A percentile compares a stretch with the other conserved stretches of the same genome.
Conservation (phyloP, 768 basidiomycete genomes). For the Serendipita vermifera region DNA sequence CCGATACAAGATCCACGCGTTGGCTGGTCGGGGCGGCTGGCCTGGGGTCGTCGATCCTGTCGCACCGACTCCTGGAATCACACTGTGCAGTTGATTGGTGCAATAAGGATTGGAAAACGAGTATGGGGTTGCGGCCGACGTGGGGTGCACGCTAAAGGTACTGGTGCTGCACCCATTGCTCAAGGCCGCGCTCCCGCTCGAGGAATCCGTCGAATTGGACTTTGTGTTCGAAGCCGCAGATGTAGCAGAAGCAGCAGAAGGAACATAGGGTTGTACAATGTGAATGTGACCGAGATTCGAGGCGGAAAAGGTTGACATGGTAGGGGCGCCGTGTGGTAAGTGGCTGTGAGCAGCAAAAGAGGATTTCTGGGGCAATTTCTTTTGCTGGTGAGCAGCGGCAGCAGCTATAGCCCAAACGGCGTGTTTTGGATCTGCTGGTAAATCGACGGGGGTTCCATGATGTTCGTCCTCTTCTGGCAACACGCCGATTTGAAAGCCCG, state of each 20-base stretch:
- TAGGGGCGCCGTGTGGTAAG: too few species aligned
- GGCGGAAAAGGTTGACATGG: neutral
- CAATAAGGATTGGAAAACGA: slow-evolving; percentile 4
- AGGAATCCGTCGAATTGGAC: neutral
- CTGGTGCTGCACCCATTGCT: slow-evolving; percentile 2
- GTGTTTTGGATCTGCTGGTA: slow-evolving; percentile 4
- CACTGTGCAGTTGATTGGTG: neutral
- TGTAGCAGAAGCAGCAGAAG: neutral
- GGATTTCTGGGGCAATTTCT: neutral
- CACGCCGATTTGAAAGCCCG: too few species aligned
- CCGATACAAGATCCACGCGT: slow-evolving; percentile 75
- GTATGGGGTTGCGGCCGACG: neutral
- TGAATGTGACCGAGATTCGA: neutral
- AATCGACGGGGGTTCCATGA: neutral
- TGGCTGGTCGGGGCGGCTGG: slow-evolving; percentile 51
- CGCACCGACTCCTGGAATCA: neutral
- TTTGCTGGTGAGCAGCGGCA: neutral
- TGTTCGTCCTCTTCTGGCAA: too few species aligned
- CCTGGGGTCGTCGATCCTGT: neutral
- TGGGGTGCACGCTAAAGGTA: slow-evolving; percentile 5
- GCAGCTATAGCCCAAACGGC: slow-evolving; percentile 5
- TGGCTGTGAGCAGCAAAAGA: too few species aligned
- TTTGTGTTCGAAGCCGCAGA: neutral
- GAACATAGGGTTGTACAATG: slow-evolving; percentile 8
- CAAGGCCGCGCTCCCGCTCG: neutral